Base-by-base conservation (phyloP, 352 stramenopile genomes). In the Globisporangium okanoganense region DNA sequence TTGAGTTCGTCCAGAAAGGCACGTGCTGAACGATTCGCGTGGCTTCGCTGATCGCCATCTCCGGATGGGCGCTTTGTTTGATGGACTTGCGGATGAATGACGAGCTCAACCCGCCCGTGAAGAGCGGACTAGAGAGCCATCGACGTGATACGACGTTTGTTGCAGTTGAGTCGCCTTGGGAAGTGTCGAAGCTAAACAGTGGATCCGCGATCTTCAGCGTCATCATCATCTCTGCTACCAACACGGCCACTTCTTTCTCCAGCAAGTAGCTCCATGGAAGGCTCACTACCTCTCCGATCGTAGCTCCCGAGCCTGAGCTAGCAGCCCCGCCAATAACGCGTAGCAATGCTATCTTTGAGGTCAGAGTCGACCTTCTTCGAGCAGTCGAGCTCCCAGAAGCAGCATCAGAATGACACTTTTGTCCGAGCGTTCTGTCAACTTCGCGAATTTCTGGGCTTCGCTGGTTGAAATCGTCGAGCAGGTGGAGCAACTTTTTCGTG, bases 211-310 rank as follows among this genome's bases (percentile, higher is more conserved):
- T 64, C 3, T 73, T 64, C 9, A 90, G 58, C 10, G 82, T 92
- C 20, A 87, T 49, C 0, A 67, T 67, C 71, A 93, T 82, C 44
- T 87, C 73, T 7, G 75, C 64, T 24, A 69, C 53, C 1, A 93
- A 61, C 13, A 80, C 64, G 10, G 71, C 83, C 9, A 93, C 14
- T 14, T 87, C 75, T 58, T 90, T 92, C 55, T 93, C 75, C 0
- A 93, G 60, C 48, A 78, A 61, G 27, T 75, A 76, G 38, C 71
- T 71, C 82, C 82, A 92, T 0, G 76, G 80, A 0, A 90, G 54
- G 1, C 52, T 50, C 31, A 80, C 65, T 2, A 72, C 68, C 35
- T 76, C 65, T 1, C 65, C 66, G 6, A 76, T 64, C n/a, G 56
- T 47, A 16, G 40, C 14, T n/a, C 22, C 22, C 22, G 41, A 40